Conservation (phyloP, 106 monocot species). For the Gastrodia elata region DNA sequence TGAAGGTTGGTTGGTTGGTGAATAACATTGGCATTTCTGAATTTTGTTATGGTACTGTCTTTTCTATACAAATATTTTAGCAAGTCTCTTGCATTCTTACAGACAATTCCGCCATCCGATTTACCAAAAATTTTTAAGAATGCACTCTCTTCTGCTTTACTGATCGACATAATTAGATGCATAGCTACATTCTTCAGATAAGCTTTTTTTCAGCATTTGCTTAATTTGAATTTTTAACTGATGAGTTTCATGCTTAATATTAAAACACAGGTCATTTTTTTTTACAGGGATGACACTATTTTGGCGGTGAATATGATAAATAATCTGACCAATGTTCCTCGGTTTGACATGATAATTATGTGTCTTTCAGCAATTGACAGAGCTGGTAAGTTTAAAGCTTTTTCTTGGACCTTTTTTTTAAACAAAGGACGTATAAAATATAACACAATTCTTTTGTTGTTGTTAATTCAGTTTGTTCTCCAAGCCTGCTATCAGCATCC, state of each 20-base stretch:
- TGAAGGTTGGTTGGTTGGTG: conserved; percentile 50
- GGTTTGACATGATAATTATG: conserved; percentile 93
- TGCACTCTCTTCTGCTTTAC: conserved; percentile 73
- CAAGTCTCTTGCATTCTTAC: conserved; percentile 10
- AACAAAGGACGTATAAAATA: background rate
- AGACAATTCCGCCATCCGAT: conserved; percentile 58
- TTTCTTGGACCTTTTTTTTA: background rate
- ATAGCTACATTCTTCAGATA: conserved; percentile 64
- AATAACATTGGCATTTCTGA: background rate
- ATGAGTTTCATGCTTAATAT: background rate
- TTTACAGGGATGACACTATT: conserved; percentile 66
- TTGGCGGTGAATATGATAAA: conserved; percentile 65
- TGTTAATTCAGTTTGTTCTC: background rate
- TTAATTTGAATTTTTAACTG: background rate
- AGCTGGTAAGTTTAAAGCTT: conserved; percentile 34
- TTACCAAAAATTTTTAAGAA: conserved; percentile 91
- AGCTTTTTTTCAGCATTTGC: conserved; percentile 2
- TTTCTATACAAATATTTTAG: background rate
- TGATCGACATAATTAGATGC: conserved; percentile 83
- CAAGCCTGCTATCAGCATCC: background rate
- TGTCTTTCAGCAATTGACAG: conserved; percentile 59
- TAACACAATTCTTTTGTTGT: background rate
- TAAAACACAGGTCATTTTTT: background rate
- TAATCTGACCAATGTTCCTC: conserved; percentile 68
- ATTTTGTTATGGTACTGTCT: background rate